Evolutionary conservation across 768 basidiomycete species (phyloP).

Genomic region (Lyophyllum decastes): DNA sequence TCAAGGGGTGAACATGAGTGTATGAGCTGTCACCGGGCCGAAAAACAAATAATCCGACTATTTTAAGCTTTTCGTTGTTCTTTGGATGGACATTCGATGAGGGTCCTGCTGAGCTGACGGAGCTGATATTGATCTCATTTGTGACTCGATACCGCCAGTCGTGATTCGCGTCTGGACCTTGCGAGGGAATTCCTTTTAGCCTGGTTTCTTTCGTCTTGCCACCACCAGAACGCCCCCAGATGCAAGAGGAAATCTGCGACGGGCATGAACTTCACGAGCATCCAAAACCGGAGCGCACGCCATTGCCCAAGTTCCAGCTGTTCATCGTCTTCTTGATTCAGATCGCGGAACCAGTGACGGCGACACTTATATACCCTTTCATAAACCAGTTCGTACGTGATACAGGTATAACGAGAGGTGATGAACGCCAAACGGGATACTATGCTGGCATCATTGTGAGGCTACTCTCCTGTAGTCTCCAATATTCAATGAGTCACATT

Average conservation of each 20-base stretch:
- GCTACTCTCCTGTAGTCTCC: not conserved
- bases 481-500: not conserved
- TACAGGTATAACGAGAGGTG: constrained; percentile 42
- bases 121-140: not conserved
- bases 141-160: not conserved
- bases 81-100: too few species aligned
- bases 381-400: constrained; percentile 44
- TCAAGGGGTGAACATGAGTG: too few species aligned
- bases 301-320: constrained; percentile 40
- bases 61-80: not conserved
- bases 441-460: constrained; percentile 49
- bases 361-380: constrained; percentile 46
- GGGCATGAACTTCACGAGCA: constrained; percentile 1
- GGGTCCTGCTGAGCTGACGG: not conserved
- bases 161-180: not conserved
- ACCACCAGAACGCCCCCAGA: not conserved
- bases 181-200: not conserved
- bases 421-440: constrained; percentile 47
- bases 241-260: not conserved
- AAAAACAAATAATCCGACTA: not conserved
- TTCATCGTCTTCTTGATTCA: constrained; percentile 36
- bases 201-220: not conserved
- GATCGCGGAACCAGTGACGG: constrained; percentile 31
- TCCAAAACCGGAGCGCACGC: constrained; percentile 17
- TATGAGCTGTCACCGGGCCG: too few species aligned